These are phyloP conservation scores for Cinnamomum micranthum DNA, from an alignment of 164 flowering plant species.

Conservation along the genomic window DNA sequence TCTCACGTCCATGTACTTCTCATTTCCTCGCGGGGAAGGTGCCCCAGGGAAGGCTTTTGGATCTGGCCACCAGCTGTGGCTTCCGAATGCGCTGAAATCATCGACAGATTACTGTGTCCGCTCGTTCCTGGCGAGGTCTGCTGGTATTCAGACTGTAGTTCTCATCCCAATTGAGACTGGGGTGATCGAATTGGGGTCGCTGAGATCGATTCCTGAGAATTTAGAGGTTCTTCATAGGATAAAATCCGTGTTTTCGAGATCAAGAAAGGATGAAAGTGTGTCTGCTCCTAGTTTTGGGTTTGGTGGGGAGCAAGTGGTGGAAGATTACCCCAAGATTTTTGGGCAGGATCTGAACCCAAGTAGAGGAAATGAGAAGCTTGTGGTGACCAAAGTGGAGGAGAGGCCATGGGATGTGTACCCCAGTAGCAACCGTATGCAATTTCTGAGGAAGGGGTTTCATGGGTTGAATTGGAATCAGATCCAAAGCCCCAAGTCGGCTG, in stretches of 20 bases:
- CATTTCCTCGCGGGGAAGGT: conserved; percentile 78
- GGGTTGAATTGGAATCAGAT: conserved; percentile 40
- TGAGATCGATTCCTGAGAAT: conserved; percentile 65
- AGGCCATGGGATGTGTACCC: conserved; percentile 40
- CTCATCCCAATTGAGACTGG: conserved; percentile 80
- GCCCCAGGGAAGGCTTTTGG: conserved; percentile 80
- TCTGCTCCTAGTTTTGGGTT: conserved; percentile 25
- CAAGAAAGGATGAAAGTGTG: conserved; percentile 40
- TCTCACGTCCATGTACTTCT: conserved; percentile 92
- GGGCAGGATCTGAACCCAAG: conserved; percentile 66
- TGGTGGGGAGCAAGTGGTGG: conserved; percentile 25
- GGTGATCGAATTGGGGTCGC: conserved; percentile 88
- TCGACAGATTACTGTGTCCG: conserved; percentile 66
- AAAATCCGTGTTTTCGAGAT: conserved; percentile 44
- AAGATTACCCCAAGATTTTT: conserved; percentile 57
- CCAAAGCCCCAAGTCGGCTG: conserved; percentile 36
- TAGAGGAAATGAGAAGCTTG: conserved; percentile 49
- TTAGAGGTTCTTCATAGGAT: conserved; percentile 49
- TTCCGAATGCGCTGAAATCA: conserved; percentile 48
- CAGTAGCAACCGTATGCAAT: conserved; percentile 11
- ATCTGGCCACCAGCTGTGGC: conserved; percentile 70
- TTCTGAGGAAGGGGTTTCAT: conserved; percentile 41
- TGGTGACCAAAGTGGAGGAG: conserved; percentile 57
- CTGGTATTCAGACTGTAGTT: conserved; percentile 81
- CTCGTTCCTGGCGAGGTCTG: conserved; percentile 72